phyloP scores from a whole-genome alignment of 495 filamentous ascomycete genomes.

The Hyaloscypha finlandica region DNA sequence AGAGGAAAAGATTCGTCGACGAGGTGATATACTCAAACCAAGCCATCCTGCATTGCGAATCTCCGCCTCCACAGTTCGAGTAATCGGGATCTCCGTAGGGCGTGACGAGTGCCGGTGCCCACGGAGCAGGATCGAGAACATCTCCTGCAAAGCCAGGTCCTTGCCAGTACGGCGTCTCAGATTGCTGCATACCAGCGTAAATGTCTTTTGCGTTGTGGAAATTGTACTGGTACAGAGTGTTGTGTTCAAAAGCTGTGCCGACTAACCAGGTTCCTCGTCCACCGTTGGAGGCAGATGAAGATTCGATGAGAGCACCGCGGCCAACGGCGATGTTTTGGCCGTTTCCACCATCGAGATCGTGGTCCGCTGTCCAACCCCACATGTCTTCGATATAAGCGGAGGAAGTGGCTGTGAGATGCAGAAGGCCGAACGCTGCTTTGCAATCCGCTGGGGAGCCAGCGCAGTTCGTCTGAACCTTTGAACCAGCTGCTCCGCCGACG shows the following conservation, averaged over 20 bases:
- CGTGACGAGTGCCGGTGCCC: slow-evolving; percentile 10
- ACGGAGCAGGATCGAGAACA: slow-evolving; percentile 12
- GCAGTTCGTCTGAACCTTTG: slow-evolving; percentile 45
- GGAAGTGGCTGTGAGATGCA: slow-evolving; percentile 50
- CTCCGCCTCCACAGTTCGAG: slow-evolving; percentile 28
- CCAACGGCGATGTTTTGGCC: slow-evolving; percentile 56
- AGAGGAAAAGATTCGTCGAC: slow-evolving; percentile 54
- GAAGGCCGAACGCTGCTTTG: slow-evolving; percentile 51
- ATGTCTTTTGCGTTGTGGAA: slow-evolving; percentile 62
- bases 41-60: slow-evolving; percentile 53
- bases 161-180: slow-evolving; percentile 77
- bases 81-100: slow-evolving; percentile 61
- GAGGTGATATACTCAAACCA: slow-evolving; percentile 62
- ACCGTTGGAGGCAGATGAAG: slow-evolving; percentile 29
- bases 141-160: slow-evolving; percentile 4
- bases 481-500: slow-evolving; percentile 56
- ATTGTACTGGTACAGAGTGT: slow-evolving; percentile 75
- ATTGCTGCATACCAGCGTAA: slow-evolving; percentile 74
- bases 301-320: slow-evolving; percentile 62
- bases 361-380: slow-evolving; percentile 57
- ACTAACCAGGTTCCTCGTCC: slow-evolving; percentile 60
- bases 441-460: slow-evolving; percentile 40
- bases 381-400: slow-evolving; percentile 59
- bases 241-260: slow-evolving; percentile 74
- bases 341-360: slow-evolving; percentile 55